Evolutionary conservation across 2,329 filamentous ascomycete species (phyloP).

Genomic region (Tothia fuscella): DNA sequence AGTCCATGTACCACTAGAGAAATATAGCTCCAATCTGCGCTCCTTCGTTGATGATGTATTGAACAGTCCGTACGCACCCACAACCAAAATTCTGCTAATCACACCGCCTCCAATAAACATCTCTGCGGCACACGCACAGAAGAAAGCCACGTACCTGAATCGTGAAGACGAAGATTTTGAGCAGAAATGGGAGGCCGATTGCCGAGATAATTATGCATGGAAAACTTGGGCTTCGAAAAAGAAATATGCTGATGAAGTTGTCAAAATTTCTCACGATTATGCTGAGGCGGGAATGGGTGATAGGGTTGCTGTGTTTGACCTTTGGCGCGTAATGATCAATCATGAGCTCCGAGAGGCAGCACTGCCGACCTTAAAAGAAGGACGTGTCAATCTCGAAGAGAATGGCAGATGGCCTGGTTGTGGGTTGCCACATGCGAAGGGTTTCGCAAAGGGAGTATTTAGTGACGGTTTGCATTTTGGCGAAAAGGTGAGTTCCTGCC

Average conservation of each 20-base stretch:
- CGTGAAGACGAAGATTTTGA: too few species aligned
- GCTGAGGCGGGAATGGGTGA: neutral
- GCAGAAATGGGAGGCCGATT: neutral
- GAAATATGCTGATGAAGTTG: neutral
- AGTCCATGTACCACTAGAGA: conserved; percentile 21
- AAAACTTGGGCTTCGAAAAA: neutral
- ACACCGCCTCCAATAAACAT: conserved; percentile 27
- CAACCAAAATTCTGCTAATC: conserved; percentile 26
- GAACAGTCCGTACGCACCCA: conserved; percentile 17
- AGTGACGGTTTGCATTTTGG: neutral
- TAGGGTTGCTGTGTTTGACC: neutral
- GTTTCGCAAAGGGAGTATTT: conserved; percentile 19
- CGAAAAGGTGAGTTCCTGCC: too few species aligned
- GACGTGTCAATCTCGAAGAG: conserved; percentile 10
- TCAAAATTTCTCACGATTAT: neutral
- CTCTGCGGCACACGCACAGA: neutral
- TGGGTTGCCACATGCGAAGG: conserved; percentile 20
- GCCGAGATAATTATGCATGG: neutral
- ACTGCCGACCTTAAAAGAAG: neutral
- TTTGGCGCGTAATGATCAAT: neutral
- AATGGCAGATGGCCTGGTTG: conserved; percentile 24
- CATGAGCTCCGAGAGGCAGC: neutral
- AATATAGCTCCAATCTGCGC: conserved; percentile 25
- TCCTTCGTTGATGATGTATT: conserved; percentile 24
- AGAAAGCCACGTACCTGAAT: too few species aligned